phyloP scores from a whole-genome alignment of 169 alveolate genomes.

The Plasmodium inui region DNA sequence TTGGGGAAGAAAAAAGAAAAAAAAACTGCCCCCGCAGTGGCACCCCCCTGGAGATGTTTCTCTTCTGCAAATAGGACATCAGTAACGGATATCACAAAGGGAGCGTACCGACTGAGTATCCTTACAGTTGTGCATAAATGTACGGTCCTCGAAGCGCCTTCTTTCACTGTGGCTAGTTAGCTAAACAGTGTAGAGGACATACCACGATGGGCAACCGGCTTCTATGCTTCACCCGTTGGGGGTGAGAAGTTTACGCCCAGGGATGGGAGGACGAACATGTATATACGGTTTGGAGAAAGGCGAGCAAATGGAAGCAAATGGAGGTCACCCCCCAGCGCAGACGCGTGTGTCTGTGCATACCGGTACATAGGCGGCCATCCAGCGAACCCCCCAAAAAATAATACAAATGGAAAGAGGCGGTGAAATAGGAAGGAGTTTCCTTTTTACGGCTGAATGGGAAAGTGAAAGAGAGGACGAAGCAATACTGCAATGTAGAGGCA shows the following conservation, averaged over 20 bases:
- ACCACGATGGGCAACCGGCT: background rate
- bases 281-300: background rate
- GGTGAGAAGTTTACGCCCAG: background rate
- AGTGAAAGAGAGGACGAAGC: background rate
- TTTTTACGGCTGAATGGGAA: background rate
- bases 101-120: background rate
- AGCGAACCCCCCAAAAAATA: too few relatives aligned
- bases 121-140: background rate
- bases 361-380: background rate
- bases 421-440: background rate
- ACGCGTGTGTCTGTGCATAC: background rate
- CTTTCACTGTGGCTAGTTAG: background rate
- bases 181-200: background rate
- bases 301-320: background rate
- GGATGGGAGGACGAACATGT: background rate
- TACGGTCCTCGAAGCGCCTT: background rate
- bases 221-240: background rate
- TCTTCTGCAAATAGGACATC: background rate
- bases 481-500: background rate
- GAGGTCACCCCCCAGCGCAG: background rate
- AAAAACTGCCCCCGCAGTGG: background rate
- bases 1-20: background rate
- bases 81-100: background rate
- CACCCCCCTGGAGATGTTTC: background rate
- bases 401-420: background rate